Evolutionary conservation across 495 filamentous ascomycete species (phyloP).

Genomic region (Penicillium arizonense): DNA sequence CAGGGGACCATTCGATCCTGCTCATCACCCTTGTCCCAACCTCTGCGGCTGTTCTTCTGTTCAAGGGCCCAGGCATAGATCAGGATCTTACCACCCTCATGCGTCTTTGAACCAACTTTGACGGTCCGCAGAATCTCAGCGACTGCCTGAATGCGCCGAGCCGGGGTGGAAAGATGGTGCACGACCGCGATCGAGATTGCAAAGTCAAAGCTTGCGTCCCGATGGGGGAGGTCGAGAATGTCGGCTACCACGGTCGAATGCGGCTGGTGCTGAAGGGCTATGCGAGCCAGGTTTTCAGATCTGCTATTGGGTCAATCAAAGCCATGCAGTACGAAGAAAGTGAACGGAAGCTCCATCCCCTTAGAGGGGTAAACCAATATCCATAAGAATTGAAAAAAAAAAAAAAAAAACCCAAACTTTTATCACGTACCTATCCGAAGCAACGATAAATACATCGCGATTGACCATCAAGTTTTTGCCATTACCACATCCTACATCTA

Average conservation of each 20-base stretch:
- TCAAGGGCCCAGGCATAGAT: conserved; percentile 98
- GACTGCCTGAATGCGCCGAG: conserved; percentile 71
- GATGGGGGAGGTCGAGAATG: conserved; percentile 68
- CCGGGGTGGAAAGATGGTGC: conserved; percentile 87
- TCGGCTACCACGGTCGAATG: conserved; percentile 69
- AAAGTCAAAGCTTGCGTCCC: conserved; percentile 73
- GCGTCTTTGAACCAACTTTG: conserved; percentile 32
- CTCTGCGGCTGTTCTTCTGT: conserved; percentile 82
- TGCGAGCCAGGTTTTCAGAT: conserved; percentile 69
- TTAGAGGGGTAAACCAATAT: conserved; percentile 7
- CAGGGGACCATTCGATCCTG: conserved; percentile 98
- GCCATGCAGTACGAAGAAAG: neutral
- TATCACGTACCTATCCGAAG: conserved; percentile 70
- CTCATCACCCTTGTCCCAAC: conserved; percentile 82
- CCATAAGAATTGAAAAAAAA: conserved; percentile 5
- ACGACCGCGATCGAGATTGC: conserved; percentile 93
- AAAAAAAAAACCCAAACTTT: conserved; percentile 4
- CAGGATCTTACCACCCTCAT: conserved; percentile 61
- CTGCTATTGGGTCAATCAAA: conserved; percentile 35
- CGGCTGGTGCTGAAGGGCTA: conserved; percentile 65
- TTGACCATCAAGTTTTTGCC: conserved; percentile 91
- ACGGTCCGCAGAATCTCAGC: conserved; percentile 69
- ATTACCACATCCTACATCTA: conserved; percentile 92
- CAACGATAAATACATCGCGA: conserved; percentile 75
- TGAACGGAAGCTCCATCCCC: no score